phyloP scores from a whole-genome alignment of 2,329 filamentous ascomycete genomes.

The Graphiopsis chlorocephala region DNA sequence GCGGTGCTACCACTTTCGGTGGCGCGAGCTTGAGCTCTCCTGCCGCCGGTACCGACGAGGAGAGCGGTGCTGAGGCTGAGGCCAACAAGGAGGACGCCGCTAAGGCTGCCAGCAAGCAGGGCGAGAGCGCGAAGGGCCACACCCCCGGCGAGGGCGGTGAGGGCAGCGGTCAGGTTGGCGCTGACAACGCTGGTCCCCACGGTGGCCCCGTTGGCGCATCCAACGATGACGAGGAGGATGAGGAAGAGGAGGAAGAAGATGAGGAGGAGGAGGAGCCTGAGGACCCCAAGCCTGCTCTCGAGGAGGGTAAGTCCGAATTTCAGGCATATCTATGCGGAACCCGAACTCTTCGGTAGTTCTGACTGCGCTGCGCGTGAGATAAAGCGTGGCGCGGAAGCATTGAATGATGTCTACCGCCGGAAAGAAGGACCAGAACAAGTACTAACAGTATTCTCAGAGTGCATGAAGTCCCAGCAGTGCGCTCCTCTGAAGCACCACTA shows the following conservation, averaged over 20 bases:
- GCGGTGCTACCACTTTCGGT: slow-evolving; percentile 35
- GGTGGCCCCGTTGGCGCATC: slow-evolving; percentile 35
- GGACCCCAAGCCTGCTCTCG: slow-evolving; percentile 74
- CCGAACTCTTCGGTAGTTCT: neutral
- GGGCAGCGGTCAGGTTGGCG: slow-evolving; percentile 28
- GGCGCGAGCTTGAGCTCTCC: slow-evolving; percentile 39
- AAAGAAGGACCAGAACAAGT: neutral
- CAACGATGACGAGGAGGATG: slow-evolving; percentile 52
- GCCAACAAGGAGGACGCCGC: slow-evolving; percentile 43
- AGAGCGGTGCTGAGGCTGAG: slow-evolving; percentile 41
- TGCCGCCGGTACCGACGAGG: slow-evolving; percentile 44
- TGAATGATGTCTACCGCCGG: neutral
- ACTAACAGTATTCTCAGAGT: slow-evolving; percentile 59
- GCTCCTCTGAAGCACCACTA: slow-evolving; percentile 92
- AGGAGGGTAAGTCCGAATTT: slow-evolving; percentile 72
- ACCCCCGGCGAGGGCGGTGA: slow-evolving; percentile 28
- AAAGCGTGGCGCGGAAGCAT: neutral
- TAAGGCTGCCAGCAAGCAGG: slow-evolving; percentile 25
- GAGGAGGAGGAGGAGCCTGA: slow-evolving; percentile 83
- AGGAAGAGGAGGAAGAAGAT: slow-evolving; percentile 65
- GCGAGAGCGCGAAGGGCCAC: slow-evolving; percentile 27
- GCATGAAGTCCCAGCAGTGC: slow-evolving; percentile 82
- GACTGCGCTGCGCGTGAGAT: neutral
- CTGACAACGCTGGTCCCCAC: slow-evolving; percentile 26
- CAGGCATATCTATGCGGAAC: neutral